Conservation (phyloP, 2,329 filamentous ascomycete genomes). For the Didymella pinodella region DNA sequence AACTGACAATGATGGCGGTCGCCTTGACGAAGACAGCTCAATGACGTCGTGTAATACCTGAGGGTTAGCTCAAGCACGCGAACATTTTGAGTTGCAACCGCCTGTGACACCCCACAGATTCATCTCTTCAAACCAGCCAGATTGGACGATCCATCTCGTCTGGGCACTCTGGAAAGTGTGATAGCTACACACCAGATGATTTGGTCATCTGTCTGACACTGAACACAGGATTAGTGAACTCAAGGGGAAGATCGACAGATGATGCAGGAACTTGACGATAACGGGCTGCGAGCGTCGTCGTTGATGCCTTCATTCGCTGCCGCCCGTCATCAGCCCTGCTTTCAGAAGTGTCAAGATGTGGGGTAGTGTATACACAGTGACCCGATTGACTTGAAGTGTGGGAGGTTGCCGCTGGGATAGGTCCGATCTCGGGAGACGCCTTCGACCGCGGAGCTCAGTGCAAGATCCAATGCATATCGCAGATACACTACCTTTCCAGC, state of each 20-base stretch:
- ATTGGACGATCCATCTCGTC: neutral
- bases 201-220: neutral
- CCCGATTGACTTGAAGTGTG: neutral
- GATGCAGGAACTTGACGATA: neutral
- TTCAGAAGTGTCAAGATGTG: neutral
- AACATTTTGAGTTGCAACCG: neutral
- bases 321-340: neutral
- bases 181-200: neutral
- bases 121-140: neutral
- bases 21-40: neutral
- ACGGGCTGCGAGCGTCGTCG: neutral
- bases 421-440: neutral
- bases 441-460: neutral
- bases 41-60: neutral
- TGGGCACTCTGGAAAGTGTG: neutral
- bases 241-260: neutral
- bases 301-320: neutral
- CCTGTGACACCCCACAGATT: neutral
- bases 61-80: neutral
- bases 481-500: neutral
- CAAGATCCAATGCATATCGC: neutral
- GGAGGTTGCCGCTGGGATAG: neutral
- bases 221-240: neutral
- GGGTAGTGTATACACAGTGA: neutral
- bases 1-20: neutral